Conservation (phyloP, 148 eudicot genomes). For the Pharnaceum exiguum region DNA sequence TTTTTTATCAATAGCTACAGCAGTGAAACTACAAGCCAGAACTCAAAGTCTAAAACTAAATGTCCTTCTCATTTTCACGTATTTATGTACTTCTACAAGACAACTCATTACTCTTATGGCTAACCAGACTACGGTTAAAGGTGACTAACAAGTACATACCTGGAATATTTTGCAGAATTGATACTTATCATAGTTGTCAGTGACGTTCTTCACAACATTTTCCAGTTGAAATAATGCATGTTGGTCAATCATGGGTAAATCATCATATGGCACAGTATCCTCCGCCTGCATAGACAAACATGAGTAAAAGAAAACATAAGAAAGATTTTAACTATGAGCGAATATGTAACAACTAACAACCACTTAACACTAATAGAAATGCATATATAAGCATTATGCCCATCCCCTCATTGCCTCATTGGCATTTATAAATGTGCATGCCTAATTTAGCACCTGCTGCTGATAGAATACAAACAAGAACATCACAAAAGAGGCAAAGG, state of each 20-base stretch:
- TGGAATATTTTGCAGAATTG: constrained; percentile 95
- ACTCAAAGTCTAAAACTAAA: no score
- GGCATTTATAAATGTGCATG: background rate
- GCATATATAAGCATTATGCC: background rate
- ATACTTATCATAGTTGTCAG: constrained; percentile 77
- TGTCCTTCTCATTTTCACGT: no score
- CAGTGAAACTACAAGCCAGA: no score
- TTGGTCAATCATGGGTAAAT: constrained; percentile 80
- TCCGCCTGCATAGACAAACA: constrained; percentile 43
- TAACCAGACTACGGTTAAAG: background rate
- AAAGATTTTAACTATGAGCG: background rate
- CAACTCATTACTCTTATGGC: background rate
- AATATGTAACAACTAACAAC: background rate
- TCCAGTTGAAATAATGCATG: constrained; percentile 93
- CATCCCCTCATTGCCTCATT: background rate
- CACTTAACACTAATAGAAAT: background rate
- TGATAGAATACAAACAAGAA: no score
- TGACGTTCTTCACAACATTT: constrained; percentile 70
- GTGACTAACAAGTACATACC: constrained; percentile 30
- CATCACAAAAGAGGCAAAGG: no score
- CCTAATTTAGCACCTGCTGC: no score
- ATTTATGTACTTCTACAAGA: background rate
- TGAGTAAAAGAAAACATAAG: constrained; percentile 7
- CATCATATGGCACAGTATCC: constrained; percentile 53
- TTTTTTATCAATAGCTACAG: no score